Percentiles rank a stretch among this genome's conserved stretches.
Conservation (phyloP, 2,329 filamentous ascomycete genomes). For the Penicillium brasilianum region DNA sequence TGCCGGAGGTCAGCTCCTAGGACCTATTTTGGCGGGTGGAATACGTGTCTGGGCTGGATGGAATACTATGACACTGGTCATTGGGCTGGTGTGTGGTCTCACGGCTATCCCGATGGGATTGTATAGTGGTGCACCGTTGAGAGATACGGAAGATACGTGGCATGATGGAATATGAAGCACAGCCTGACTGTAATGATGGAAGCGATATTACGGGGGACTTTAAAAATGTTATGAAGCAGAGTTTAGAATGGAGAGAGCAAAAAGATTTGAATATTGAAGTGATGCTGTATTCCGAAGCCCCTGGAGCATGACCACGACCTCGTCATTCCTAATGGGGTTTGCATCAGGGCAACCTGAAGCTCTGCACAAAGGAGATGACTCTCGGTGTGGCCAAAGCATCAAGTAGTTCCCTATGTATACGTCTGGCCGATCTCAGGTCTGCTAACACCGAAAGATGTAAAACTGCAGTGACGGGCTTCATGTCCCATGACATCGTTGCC, state of each 20-base stretch:
- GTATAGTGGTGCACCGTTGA: constrained; percentile 11
- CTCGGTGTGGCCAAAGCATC: background rate
- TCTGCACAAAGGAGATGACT: no score
- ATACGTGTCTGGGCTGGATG: constrained; percentile 34
- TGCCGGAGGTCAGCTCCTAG: constrained; percentile 62
- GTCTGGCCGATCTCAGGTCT: background rate
- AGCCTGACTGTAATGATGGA: no score
- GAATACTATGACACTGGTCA: constrained; percentile 32
- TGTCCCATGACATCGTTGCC: background rate
- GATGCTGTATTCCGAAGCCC: no score
- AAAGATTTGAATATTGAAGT: no score
- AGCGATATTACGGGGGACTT: no score
- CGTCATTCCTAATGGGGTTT: no score
- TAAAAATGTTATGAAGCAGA: no score
- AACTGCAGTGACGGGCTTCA: background rate
- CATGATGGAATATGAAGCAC: background rate
- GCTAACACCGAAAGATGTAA: background rate
- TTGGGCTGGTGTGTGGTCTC: constrained; percentile 33
- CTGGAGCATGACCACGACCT: no score
- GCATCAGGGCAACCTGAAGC: no score
- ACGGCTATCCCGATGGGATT: constrained; percentile 31
- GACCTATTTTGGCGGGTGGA: constrained; percentile 60
- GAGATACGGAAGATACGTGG: background rate
- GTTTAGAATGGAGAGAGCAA: no score
- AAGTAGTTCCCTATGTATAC: background rate